Base-by-base conservation (phyloP, 2,329 filamentous ascomycete species). In the Alternaria hordeiaustralica region DNA sequence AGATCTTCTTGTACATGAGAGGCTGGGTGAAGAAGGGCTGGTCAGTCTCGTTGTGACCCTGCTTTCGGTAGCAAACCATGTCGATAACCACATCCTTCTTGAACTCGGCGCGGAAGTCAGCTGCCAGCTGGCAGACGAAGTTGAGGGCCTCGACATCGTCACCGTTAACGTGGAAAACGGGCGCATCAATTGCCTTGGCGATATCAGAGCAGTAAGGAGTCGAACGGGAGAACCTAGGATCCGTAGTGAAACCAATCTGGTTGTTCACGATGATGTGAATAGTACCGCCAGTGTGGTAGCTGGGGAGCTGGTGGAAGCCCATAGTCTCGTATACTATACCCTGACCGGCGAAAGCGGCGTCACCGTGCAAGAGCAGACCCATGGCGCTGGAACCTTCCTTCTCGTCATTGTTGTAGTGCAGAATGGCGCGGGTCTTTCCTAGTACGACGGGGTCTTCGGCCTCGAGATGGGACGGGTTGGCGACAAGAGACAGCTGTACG, bases 1-100 rank as follows among this genome's bases (percentile, higher is more conserved):
- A 88, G 79, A 99, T 98, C 77, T 92, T 92, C 90, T 98, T 97
- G 89, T 99, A 99, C 96, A 99, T 99, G 73, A 97, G 85, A 44
- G 96, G 96, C 81, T 99, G 96, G n/a, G 96, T 99, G 87, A 99
- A 99, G 44, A 95, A 97, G 51, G 96, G 96, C 86, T 99, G 96
- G 80, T 99, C 96, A 11, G 96, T 99, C 86, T 99, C 96, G 84
- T 99, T 99, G 89, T 99, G 96, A 67, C 96, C 96, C 81, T 97
- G 90, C 86, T 98, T 99, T 78, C 96, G 92, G 87, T 99, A 99
- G 88, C 96, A 99, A 78, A 98, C 94, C 75, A 99, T 89, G 81
- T 99, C 96, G 77, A 99, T 93, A 73, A 99, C 94, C 67, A 98
- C 95, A 80, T 99, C 96, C 79, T 94, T 93, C 87, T 97, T 96